Base-by-base conservation (phyloP, 306 rosid species). In the Hippophae gyantsensis region DNA sequence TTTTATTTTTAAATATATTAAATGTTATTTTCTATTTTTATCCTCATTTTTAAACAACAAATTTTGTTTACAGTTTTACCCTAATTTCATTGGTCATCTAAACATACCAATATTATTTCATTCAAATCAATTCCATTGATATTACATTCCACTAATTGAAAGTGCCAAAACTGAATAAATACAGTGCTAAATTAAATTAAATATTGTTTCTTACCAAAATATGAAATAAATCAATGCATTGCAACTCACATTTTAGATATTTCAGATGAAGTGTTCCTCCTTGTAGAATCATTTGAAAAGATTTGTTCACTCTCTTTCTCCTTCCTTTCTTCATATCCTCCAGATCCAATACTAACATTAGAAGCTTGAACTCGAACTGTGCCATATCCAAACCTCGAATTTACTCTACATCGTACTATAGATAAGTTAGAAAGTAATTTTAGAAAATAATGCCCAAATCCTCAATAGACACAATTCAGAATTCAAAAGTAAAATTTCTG, bases 281-380 rank as follows among this genome's bases (percentile, higher is more conserved):
- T 62, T 18, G 62, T 46, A 54, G 74, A 68, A 55, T 71, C 76
- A 54, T 56, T 60, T 45, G 82, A 63, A 70, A 69, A 53, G 43
- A 78, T 66, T 61, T 77, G 74, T 50, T 63, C 71, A 25, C 71
- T 62, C 38, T 78, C 83, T 44, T 77, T 75, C 68, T 62, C 87
- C 52, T 69, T 77, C 58, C 57, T 73, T 69, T 70, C 83, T 60
- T 80, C 83, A 72, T 75, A 79, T 66, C 84, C 90, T 60, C 84
- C 86, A n/a, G 95, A 76, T 74, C 89, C 94, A 18, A 88, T 50
- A 32, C 90, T 69, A 64, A 72, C 61, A 74, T 88, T 85, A 49
- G 97, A 92, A 51, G 94, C 85, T 76, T 82, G 95, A 42, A 80
- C 84, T 70, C 78, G 76, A 70, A 77, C 54, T 23, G 41, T 69